A percentile compares a stretch with the other conserved stretches of the same genome.
Evolutionary conservation across 345 rosid genomes (phyloP).

Genomic region (Chamaenerion angustifolium): DNA sequence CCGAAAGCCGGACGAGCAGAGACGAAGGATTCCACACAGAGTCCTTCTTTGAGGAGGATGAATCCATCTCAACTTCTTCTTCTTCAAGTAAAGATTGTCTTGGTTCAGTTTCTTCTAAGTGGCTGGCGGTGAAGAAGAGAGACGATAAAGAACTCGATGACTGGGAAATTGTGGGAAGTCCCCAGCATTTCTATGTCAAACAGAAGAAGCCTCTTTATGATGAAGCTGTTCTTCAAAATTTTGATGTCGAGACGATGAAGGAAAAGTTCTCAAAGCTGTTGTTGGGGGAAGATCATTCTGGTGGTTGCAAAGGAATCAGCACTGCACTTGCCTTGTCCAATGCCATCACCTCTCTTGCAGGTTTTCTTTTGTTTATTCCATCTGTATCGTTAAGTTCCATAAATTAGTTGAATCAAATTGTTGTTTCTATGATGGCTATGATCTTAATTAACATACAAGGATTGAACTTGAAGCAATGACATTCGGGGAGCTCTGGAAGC

Average conservation of each 20-base stretch:
- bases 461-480: conserved; percentile 40
- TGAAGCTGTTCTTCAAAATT: conserved; percentile 9
- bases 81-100: conserved; percentile 89
- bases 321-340: conserved; percentile 79
- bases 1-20: conserved; percentile 67
- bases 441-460: neutral
- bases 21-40: conserved; percentile 70
- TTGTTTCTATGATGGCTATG: neutral
- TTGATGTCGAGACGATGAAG: conserved; percentile 72
- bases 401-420: neutral
- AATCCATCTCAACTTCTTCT: conserved; percentile 30
- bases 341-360: conserved; percentile 76
- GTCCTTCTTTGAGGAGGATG: conserved; percentile 64
- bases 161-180: conserved; percentile 46
- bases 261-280: conserved; percentile 76
- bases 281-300: conserved; percentile 74
- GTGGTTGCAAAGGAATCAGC: conserved; percentile 58
- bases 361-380: conserved; percentile 16
- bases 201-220: conserved; percentile 18
- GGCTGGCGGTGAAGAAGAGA: conserved; percentile 41
- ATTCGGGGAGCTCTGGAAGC: conserved; percentile 95
- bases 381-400: no score
- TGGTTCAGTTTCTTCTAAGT: conserved; percentile 79
- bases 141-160: conserved; percentile 40
- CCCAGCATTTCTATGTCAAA: conserved; percentile 34